phyloP scores from a whole-genome alignment of 1,284 basidiomycete species.

The Kalmanozyma brasiliensis region DNA sequence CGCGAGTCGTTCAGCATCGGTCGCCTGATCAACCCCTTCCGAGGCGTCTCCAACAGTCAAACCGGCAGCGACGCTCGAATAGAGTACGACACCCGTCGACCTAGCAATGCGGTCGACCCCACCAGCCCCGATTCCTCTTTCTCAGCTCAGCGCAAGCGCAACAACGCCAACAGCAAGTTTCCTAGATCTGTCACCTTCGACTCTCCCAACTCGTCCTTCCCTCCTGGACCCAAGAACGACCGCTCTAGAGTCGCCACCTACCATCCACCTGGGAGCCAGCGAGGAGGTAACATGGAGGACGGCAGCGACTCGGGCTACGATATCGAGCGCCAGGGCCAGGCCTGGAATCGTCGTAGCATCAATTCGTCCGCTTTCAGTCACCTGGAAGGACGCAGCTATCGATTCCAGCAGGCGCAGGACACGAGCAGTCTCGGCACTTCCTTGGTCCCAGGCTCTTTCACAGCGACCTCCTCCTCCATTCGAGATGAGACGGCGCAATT shows the following conservation, averaged over 20 bases:
- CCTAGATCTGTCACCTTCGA: slow-evolving; percentile 48
- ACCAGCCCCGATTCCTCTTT: slow-evolving; percentile 13
- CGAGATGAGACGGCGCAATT: slow-evolving; percentile 63
- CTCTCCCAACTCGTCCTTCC: slow-evolving; percentile 42
- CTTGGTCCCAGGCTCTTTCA: slow-evolving; percentile 54
- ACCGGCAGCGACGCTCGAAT: slow-evolving; percentile 4
- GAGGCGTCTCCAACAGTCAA: slow-evolving; percentile 6
- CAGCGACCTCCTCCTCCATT: slow-evolving; percentile 60
- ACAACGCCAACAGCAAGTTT: slow-evolving; percentile 20
- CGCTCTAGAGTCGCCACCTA: slow-evolving; percentile 25
- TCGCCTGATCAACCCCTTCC: slow-evolving; percentile 37
- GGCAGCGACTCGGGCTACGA: slow-evolving; percentile 37
- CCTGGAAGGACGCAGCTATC: slow-evolving; percentile 63
- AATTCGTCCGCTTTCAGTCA: slow-evolving; percentile 55
- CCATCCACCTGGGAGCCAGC: slow-evolving; percentile 21
- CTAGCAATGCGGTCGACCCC: slow-evolving; percentile 38
- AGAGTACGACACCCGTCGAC: slow-evolving; percentile 33
- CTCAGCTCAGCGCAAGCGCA: slow-evolving; percentile 20
- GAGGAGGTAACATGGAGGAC: slow-evolving; percentile 18
- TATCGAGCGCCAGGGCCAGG: slow-evolving; percentile 36
- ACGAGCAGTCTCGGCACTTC: slow-evolving; percentile 17
- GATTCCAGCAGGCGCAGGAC: slow-evolving; percentile 45
- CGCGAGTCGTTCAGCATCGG: slow-evolving; percentile 38
- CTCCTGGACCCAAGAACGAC: slow-evolving; percentile 34
- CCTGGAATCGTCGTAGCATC: slow-evolving; percentile 28